Evolutionary conservation across 257 asterid species (phyloP).

Genomic region (Apocynum venetum): DNA sequence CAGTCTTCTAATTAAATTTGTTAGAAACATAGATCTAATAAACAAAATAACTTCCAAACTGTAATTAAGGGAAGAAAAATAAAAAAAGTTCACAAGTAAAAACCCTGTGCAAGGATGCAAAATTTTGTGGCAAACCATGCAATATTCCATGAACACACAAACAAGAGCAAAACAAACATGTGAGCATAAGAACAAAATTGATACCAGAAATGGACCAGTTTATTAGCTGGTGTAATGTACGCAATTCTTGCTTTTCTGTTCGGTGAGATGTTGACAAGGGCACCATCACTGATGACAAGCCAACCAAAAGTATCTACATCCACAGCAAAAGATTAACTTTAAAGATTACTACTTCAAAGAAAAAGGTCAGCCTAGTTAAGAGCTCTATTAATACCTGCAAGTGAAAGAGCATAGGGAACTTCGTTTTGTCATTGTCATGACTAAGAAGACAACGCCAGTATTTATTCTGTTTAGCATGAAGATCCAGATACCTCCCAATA

Average conservation of each 20-base stretch:
- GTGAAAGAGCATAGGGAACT: slow-evolving; percentile 57
- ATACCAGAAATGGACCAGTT: slow-evolving; percentile 94
- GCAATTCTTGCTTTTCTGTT: slow-evolving; percentile 81
- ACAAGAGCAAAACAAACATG: background rate
- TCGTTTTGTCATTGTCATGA: slow-evolving; percentile 42
- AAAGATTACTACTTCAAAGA: background rate
- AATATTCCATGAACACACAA: slow-evolving; percentile 1
- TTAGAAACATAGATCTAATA: background rate
- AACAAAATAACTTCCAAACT: background rate
- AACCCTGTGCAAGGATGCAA: background rate
- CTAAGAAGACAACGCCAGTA: slow-evolving; percentile 46
- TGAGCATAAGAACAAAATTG: slow-evolving; percentile 9
- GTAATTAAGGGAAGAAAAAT: background rate
- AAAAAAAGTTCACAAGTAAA: background rate
- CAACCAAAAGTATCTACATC: slow-evolving; percentile 65
- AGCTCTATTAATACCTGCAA: slow-evolving; percentile 52
- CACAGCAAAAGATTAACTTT: slow-evolving; percentile 17
- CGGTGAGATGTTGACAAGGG: slow-evolving; percentile 82
- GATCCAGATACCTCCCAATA: slow-evolving; percentile 56
- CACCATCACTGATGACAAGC: slow-evolving; percentile 75
- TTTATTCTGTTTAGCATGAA: slow-evolving; percentile 43
- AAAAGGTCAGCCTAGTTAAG: background rate
- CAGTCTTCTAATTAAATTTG: background rate
- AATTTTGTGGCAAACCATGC: background rate
- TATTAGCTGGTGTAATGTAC: slow-evolving; percentile 70